phyloP scores from a whole-genome alignment of 257 asterid genomes.

The Cynanchum wilfordii region DNA sequence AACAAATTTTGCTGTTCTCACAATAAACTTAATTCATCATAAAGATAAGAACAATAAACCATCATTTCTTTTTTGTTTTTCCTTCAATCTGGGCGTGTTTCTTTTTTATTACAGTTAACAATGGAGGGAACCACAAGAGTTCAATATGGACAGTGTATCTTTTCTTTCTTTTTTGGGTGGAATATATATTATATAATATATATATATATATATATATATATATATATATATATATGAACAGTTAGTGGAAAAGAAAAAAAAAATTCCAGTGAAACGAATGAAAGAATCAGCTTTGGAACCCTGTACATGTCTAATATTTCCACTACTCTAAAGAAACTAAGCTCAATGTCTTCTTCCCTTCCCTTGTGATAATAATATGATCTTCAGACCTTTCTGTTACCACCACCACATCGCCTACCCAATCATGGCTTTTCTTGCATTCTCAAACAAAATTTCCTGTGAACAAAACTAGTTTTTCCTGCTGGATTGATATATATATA shows the following conservation, averaged over 20 bases:
- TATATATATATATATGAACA: background rate
- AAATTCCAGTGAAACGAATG: constrained; percentile 17
- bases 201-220: no score
- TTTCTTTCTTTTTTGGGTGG: no score
- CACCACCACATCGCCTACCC: background rate
- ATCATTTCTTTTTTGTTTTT: background rate
- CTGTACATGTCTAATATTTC: constrained; percentile 12
- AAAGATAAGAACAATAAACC: background rate
- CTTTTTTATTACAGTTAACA: background rate
- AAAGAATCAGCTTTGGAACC: constrained; percentile 22
- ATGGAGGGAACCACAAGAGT: background rate
- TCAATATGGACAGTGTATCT: no score
- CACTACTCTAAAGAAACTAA: constrained; percentile 8
- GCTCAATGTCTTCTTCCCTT: background rate
- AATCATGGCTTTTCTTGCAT: no score
- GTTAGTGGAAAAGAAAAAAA: constrained; percentile 11
- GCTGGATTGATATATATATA: no score
- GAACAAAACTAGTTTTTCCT: no score
- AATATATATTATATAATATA: no score
- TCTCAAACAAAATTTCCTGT: no score
- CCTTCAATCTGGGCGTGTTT: constrained; percentile 13
- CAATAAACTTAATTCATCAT: background rate
- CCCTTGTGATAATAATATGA: no score
- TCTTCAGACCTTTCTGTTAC: background rate
- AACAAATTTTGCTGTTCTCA: background rate